A percentile compares a stretch with the other conserved stretches of the same genome.
Evolutionary conservation across 257 asterid species (phyloP).

Genomic region (Lycium barbarum): DNA sequence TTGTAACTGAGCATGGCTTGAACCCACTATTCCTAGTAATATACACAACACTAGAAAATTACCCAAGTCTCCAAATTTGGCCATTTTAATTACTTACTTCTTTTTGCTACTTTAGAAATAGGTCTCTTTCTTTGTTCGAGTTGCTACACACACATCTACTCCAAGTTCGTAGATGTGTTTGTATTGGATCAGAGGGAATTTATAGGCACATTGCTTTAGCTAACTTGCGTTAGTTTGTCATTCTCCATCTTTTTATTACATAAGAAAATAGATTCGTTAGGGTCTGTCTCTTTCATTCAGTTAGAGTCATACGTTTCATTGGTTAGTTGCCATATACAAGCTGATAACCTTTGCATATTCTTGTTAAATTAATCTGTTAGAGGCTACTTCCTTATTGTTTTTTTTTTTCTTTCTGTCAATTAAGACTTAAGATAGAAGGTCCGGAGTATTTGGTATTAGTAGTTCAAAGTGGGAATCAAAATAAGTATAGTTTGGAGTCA

Average conservation of each 20-base stretch:
- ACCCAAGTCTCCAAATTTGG: background rate
- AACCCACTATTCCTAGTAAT: constrained; percentile 32
- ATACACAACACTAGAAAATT: constrained; percentile 26
- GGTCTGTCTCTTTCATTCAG: too few species aligned
- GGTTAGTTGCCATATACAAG: background rate
- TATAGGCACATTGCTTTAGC: too few species aligned
- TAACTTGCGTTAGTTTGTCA: too few species aligned
- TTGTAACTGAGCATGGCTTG: constrained; percentile 46
- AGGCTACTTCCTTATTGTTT: background rate
- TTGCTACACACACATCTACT: background rate
- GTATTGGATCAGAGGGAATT: too few species aligned
- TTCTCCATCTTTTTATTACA: too few species aligned
- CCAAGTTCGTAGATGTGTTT: too few species aligned
- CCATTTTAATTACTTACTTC: constrained; percentile 35
- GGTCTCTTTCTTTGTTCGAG: background rate
- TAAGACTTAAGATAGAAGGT: background rate
- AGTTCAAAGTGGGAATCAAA: background rate
- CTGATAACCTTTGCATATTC: background rate
- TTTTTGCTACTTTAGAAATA: background rate
- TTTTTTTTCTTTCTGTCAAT: too few species aligned
- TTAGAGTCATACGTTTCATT: too few species aligned
- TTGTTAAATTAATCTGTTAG: background rate
- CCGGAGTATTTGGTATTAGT: background rate
- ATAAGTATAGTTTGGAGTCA: background rate
- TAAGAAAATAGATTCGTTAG: too few species aligned